Evolutionary conservation across 108 stramenopile genomes (phyloP), one percentile per base, ranked within the genome.

Genomic region (Pseudonitzschia delicatissima): DNA sequence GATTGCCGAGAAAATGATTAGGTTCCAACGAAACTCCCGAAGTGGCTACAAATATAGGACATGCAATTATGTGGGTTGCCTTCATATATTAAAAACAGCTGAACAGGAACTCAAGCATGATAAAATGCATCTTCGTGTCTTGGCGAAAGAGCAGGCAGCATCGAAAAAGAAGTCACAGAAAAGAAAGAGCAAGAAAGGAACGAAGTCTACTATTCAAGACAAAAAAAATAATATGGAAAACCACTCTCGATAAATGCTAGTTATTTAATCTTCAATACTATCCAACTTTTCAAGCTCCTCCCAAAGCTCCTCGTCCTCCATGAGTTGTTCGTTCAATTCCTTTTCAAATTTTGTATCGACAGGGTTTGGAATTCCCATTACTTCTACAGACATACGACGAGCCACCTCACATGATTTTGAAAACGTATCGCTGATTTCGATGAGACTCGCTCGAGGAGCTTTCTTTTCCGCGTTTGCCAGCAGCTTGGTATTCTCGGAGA

Each of bases 381-480:
- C 51, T 62, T 70, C 51, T 5, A 47, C 59, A 18, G 69, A 70
- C 15, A 42, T 15, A 8, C 78, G 74, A 12, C 71, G 62, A 48
- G 53, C 55, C 6, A 76, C 67, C 47, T 76, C 75, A 0, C 64
- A 67, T 31, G 36, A 29, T 26, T 58, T 36, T 5, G 42, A 53
- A 45, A 70, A 70, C 37, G 57, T 57, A 65, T 74, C 67, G 35
- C 62, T 39, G 12, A 77, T 70, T 23, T 28, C 32, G 0, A 70
- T 42, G 32, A 70, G 44, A 55, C 73, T 77, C 4, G 77, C 77
- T 44, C 80, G 73, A 55, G 11, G 53, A 33, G n/a, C 11, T 55
- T 33, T 28, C 6, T 0, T 27, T 7, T 0, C 32, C 31, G 12
- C n/a, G 18, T n/a, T 3, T 13, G 0, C 23, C n/a, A 55, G 32